Evolutionary conservation across 805 yeast species (phyloP).

Genomic region (Metschnikowia reukaufii): DNA sequence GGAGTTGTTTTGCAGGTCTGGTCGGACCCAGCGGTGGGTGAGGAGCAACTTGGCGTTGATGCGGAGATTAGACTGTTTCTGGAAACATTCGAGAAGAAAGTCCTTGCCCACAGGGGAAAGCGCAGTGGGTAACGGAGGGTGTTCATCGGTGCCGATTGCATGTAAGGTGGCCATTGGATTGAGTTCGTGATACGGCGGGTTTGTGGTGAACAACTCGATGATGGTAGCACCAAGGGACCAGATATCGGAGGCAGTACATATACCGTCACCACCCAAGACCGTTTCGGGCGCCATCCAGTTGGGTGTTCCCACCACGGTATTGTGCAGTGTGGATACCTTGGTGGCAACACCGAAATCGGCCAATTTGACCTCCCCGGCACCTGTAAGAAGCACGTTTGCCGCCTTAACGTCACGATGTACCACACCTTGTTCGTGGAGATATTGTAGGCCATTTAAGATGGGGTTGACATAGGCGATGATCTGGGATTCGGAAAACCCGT

Average conservation of each 20-base stretch:
- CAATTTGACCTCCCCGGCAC: slow-evolving; percentile 20
- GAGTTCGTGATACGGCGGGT: slow-evolving; percentile 81
- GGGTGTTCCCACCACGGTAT: slow-evolving; percentile 76
- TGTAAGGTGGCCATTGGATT: slow-evolving; percentile 79
- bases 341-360: slow-evolving; percentile 85
- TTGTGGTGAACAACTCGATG: slow-evolving; percentile 79
- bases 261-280: slow-evolving; percentile 73
- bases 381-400: slow-evolving; percentile 22
- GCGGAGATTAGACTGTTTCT: slow-evolving; percentile 63
- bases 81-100: slow-evolving; percentile 67
- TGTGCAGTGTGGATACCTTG: slow-evolving; percentile 31
- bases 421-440: slow-evolving; percentile 69
- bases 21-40: slow-evolving; percentile 60
- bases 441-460: slow-evolving; percentile 54
- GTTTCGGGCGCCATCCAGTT: slow-evolving; percentile 99
- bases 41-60: slow-evolving; percentile 54
- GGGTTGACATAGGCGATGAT: slow-evolving; percentile 45
- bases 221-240: slow-evolving; percentile 97
- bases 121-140: slow-evolving; percentile 64
- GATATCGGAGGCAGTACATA: slow-evolving; percentile 84
- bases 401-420: slow-evolving; percentile 82
- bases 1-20: slow-evolving; percentile 1
- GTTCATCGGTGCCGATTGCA: slow-evolving; percentile 75
- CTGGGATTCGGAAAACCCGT: slow-evolving; percentile 54
- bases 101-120: slow-evolving; percentile 48